A percentile compares a stretch with the other conserved stretches of the same genome.
phyloP scores from a whole-genome alignment of 345 rosid species.

The Salix arbutifolia region DNA sequence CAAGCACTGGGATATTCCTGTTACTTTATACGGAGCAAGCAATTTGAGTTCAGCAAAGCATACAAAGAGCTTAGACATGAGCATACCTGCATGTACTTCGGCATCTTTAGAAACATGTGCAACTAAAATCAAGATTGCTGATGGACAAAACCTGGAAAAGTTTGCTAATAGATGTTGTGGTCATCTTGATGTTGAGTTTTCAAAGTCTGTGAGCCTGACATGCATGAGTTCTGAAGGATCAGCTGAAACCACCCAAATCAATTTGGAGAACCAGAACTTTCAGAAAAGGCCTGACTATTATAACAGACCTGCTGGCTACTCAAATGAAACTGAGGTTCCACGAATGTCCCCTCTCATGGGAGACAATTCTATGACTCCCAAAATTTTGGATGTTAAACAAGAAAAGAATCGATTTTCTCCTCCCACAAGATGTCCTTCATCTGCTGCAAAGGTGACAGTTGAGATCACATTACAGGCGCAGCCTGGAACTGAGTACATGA shows the following conservation, averaged over 20 bases:
- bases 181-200: slow-evolving; percentile 22
- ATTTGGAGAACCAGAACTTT: slow-evolving; percentile 34
- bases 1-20: slow-evolving; percentile 56
- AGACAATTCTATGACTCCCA: slow-evolving; percentile 30
- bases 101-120: slow-evolving; percentile 26
- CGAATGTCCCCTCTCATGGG: slow-evolving; percentile 15
- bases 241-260: slow-evolving; percentile 53
- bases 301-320: slow-evolving; percentile 19
- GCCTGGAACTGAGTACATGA: slow-evolving; percentile 47
- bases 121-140: slow-evolving; percentile 28
- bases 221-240: slow-evolving; percentile 55
- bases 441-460: slow-evolving; percentile 28
- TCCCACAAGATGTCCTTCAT: slow-evolving; percentile 20
- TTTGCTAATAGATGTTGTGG: slow-evolving; percentile 38
- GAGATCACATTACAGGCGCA: slow-evolving; percentile 27
- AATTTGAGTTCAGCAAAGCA: slow-evolving; percentile 34
- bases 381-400: slow-evolving; percentile 33
- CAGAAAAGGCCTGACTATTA: slow-evolving; percentile 27
- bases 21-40: slow-evolving; percentile 33
- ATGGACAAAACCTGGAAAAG: slow-evolving; percentile 33
- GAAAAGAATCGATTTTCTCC: slow-evolving; percentile 29
- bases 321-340: slow-evolving; percentile 27
- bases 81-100: slow-evolving; percentile 8
- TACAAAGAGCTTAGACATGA: slow-evolving; percentile 23
- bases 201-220: slow-evolving; percentile 23